A percentile compares a stretch with the other conserved stretches of the same genome.
phyloP scores from a whole-genome alignment of 2,329 filamentous ascomycete species.

The Pseudofabraea citricarpa region DNA sequence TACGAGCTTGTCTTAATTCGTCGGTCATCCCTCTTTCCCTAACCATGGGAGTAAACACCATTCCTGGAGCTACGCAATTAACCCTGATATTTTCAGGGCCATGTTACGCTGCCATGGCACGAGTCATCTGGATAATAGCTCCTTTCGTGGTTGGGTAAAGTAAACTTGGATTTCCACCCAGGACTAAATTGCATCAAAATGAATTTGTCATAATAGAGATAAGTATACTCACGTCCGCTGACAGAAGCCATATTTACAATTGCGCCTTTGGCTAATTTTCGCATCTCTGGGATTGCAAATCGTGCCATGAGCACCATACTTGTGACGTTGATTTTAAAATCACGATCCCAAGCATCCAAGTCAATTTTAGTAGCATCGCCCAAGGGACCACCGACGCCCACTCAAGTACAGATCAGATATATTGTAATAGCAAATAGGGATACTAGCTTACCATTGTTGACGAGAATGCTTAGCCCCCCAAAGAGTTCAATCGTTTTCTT shows the following conservation, averaged over 20 bases:
- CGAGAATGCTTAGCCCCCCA: constrained; percentile 55
- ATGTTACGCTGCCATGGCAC: constrained; percentile 52
- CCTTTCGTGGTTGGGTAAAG: constrained; percentile 44
- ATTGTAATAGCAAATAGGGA: too few relatives aligned
- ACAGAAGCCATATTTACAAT: constrained; percentile 34
- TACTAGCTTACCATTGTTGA: too few relatives aligned
- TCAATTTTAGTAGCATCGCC: constrained; percentile 59
- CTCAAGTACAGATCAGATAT: too few relatives aligned
- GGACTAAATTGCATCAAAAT: too few relatives aligned
- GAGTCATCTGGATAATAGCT: constrained; percentile 49
- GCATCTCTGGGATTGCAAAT: constrained; percentile 56
- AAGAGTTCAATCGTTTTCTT: constrained; percentile 39
- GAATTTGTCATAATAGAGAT: too few relatives aligned
- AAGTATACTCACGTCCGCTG: constrained; percentile 26
- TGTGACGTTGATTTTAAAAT: constrained; percentile 57
- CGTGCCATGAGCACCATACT: constrained; percentile 64
- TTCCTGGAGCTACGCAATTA: constrained; percentile 50
- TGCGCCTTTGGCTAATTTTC: constrained; percentile 38
- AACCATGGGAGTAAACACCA: constrained; percentile 43
- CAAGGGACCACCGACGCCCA: constrained; percentile 49
- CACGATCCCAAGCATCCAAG: constrained; percentile 50
- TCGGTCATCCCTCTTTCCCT: constrained; percentile 34
- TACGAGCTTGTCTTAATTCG: constrained; percentile 33
- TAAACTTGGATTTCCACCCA: constrained; percentile 39
- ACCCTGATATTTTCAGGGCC: constrained; percentile 44